Evolutionary conservation across 2,329 filamentous ascomycete genomes (phyloP), one percentile per base, ranked within the genome.

Genomic region (Colletotrichum somersetense): DNA sequence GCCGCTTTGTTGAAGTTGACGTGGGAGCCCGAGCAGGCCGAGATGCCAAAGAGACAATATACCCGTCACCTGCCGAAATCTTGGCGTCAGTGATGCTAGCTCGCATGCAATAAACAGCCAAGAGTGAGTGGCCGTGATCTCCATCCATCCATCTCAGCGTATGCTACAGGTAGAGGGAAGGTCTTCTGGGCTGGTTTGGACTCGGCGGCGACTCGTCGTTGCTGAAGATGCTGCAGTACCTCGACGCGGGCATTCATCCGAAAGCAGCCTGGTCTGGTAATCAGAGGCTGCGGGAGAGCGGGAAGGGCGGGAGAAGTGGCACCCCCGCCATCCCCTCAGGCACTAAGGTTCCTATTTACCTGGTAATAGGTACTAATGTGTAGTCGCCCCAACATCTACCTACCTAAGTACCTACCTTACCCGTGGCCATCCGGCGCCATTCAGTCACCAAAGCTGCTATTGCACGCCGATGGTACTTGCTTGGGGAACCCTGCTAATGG

Each of bases 71-170:
- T 14, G 33, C 63, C n/a, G 40, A 55, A 20, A 12, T 30, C 38
- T 23, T 5, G 12, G 42, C 7, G 38, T n/a, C 14, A 23, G 38
- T 48, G 30, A 55, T 20, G 30, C 40, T 59, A 18, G 44, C 20
- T 71, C 33, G 20, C 20, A 23, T 48, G 26, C n/a, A 46, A 48
- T 23, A 38, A n/a, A 52, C n/a, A 40, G 46, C 14, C 59, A 44
- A 44, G 38, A 30, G 11, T 56, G 50, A 33, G 6, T 52, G 11
- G 42, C 46, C 26, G 23, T 23, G 30, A 26, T 33, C 26, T 18
- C 26, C 26, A 38, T 11, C 26, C 57, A 26, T 56, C 23, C 16
- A 5, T 65, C n/a, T 65, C 53, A 52, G 35, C 57, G 64, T 67
- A 57, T 62, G 50, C 62, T 62, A 57, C 30, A 38, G 18, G 40